Base-by-base conservation (phyloP, 2,329 filamentous ascomycete species). In the Cryphonectria parasitica region DNA sequence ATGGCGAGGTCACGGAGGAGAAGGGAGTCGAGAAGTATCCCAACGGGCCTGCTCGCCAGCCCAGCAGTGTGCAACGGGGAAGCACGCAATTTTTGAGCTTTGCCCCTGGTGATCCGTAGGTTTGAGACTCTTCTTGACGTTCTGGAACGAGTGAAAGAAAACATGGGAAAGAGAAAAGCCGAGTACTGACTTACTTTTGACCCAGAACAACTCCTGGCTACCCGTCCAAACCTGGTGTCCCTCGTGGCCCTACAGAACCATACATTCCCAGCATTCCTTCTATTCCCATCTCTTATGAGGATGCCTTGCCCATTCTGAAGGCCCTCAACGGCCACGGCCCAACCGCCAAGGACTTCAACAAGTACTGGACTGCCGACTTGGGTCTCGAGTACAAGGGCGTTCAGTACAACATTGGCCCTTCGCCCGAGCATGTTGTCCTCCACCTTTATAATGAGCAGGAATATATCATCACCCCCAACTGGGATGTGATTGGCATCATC, bases 401-500 rank as follows among this genome's bases (percentile, higher is more conserved):
- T 3, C 77, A 80, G 0, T 85, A 85, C 41, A 82, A 78, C 67
- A 80, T 81, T 1, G 84, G 83, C 0, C 83, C 83, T 0, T 81
- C 83, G 0, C 82, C 92, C 0, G 82, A 86, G 11, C 82, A 86
- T 10, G 79, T 92, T 0, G 87, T 86, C 1, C 81, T 93, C n/a
- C 89, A 89, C 75, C 83, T 90, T 67, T 84, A 86, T 70, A 94
- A 94, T 74, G 81, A 90, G 70, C 91, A 92, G 83, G 87, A 92
- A 66, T 92, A 93, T 71, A 85, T 85, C 2, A 92, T 88, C 5
- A 91, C 89, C 0, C 89, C 90, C 0, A 83, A 94, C 54, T 94
- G 92, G 89, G 90, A 97, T 74, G 89, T 93, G 0, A 93, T 97
- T 74, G 93, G 92, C 31, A 83, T 92, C 39, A 92, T 97, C 77